Base-by-base conservation (phyloP, 129 eudicot species). In the Pulicaria dysenterica region DNA sequence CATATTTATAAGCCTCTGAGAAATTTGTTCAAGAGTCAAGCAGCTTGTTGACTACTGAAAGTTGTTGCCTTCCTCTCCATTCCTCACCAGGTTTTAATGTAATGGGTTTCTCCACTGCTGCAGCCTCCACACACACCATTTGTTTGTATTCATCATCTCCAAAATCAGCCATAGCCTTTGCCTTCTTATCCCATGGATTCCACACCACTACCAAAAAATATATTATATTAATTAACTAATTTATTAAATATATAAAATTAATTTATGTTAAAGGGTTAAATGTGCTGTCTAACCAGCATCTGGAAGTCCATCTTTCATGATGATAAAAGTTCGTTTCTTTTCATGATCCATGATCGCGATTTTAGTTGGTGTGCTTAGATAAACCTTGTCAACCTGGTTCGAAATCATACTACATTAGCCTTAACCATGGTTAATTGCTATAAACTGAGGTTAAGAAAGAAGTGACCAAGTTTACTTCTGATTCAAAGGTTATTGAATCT, bases 301-400 rank as follows among this genome's bases (percentile, higher is more conserved):
- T 24, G 96, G 90, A 66, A 92, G 91, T 62, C 96, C 98, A 40
- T 89, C 95, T 81, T 92, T 92, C 10, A 92, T 90, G 63, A 92
- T 74, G 51, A 89, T 83, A 80, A 87, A 87, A 15, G 96, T 89
- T 70, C 89, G 82, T 81, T 89, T 92, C 90, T 88, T 92, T 63
- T 92, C 91, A 73, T 92, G 98, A 83, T 92, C 96, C 57, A 92
- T 64, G 62, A 92, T 78, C 45, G 88, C 85, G 65, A 92, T 85
- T 81, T 92, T 89, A 37, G 96, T 89, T 58, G 96, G 98, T 10
- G 98, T 92, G 81, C 90, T 75, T 17, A 92, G 96, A 78, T 92
- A 92, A 79, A 92, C 80, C 73, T 81, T 89, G 85, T 92, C 95
- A 84, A 92, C 91, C 96, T 92, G 66, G 40, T 74, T 61, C 62